Base-by-base conservation (phyloP, 768 basidiomycete genomes). In the Ramaria rubella region DNA sequence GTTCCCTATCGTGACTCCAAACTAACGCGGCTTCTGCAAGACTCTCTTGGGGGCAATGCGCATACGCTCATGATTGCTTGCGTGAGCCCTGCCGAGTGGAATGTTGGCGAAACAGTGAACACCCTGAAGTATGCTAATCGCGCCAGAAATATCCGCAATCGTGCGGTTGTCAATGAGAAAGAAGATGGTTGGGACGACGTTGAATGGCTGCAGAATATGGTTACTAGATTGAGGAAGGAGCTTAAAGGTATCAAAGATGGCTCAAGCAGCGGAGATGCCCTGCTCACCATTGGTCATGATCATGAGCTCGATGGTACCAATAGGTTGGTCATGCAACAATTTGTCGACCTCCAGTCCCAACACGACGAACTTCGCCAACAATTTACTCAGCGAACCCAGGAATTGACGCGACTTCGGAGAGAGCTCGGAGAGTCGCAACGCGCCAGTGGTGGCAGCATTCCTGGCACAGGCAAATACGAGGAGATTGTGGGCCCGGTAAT, bases 51-150 rank as follows among this genome's bases (percentile, higher is more conserved):
- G 34, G 96, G 96, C 44, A 99, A 98, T 71, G 87, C 95, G 1
- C 90, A 95, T 64, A 98, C 96, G 11, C 84, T 97, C 63, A 99
- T 99, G 96, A 92, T 99, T 60, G 96, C 96, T 17, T 99, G 95
- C 68, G 90, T 96, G 59, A 94, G 92, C 63, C 88, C 92, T 14
- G 90, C 92, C 1, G 96, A 99, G 71, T 95, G 84, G 83, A 99
- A 99, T 69, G 80, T 88, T 2, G 85, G 78, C 58, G 96, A 99
- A 72, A 99, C 96, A 0, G 77, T 97, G 58, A 93, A 92, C 67
- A 94, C 92, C 14, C 77, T 98, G 68, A 96, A 96, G 70, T 99
- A 98, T 66, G 96, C 95, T 31, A 94, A 96, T 63, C 87, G 96
- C 34, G 96, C 96, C 11, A 76, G 94, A 60, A 97, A 96, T 66